Conservation (phyloP, 257 asterid species). For the Parsonsia alboflavescens region DNA sequence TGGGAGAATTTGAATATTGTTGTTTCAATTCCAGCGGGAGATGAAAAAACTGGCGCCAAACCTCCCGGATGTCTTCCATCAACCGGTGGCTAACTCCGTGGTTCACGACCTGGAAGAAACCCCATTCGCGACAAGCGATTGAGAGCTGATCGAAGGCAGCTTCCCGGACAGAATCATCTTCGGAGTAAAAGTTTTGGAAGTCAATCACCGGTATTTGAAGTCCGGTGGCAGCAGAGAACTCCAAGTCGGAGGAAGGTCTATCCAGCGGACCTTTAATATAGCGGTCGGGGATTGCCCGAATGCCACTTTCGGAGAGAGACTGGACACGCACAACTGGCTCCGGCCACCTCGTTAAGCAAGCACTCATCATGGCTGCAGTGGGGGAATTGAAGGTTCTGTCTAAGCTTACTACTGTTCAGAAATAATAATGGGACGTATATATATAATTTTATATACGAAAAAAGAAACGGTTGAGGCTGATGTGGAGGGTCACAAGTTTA, state of each 20-base stretch:
- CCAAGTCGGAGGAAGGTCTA: conserved; percentile 27
- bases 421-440: too few relatives aligned
- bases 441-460: too few relatives aligned
- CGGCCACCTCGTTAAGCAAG: conserved; percentile 61
- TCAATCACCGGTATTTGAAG: conserved; percentile 45
- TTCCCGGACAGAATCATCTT: conserved; percentile 25
- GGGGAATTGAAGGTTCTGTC: too few relatives aligned
- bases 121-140: conserved; percentile 82
- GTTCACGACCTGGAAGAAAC: conserved; percentile 85
- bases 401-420: too few relatives aligned
- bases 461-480: not conserved
- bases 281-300: conserved; percentile 62
- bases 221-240: not conserved
- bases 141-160: conserved; percentile 29
- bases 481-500: not conserved
- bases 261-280: conserved; percentile 65
- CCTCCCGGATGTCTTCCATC: conserved; percentile 44
- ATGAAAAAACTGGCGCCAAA: conserved; percentile 70
- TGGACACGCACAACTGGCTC: conserved; percentile 86
- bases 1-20: conserved; percentile 57
- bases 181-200: conserved; percentile 44
- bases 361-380: conserved; percentile 30
- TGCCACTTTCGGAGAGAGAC: conserved; percentile 66
- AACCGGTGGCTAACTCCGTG: conserved; percentile 63
- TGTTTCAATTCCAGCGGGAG: conserved; percentile 72